Base-by-base conservation (phyloP, 2,329 filamentous ascomycete genomes). In the Colletotrichum cuscutae region DNA sequence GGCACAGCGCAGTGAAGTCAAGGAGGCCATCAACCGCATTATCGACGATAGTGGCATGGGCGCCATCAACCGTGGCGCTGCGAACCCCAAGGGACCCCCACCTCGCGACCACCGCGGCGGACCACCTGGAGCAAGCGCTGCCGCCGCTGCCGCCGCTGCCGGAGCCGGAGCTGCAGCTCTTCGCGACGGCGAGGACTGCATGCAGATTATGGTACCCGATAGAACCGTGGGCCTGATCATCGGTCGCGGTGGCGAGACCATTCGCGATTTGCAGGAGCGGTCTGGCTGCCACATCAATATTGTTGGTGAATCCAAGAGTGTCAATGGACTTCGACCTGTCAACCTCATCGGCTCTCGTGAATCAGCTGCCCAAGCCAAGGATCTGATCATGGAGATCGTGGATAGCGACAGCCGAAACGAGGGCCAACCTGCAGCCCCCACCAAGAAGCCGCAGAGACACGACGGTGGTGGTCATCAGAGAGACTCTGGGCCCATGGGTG, bases 241-340 rank as follows among this genome's bases (percentile, higher is more conserved):
- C 79, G 95, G 95, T n/a, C 93, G 95, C 76, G 94, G 94, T 53
- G 95, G 95, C 72, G 95, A 98, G 84, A 98, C 95, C 1, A 98
- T 98, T 78, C 92, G 95, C 79, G 95, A 98, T 80, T 87, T 98
- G 28, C 95, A 98, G 83, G 95, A 98, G 81, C 89, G 94, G 74
- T 97, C 94, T 78, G 94, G 94, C n/a, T 98, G 95, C 81, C 95
- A 98, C 82, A 95, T 98, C 81, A 98, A 98, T 82, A 98, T 98
- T 79, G 94, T 97, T 53, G 94, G 94, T 78, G 95, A 98, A 84
- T 94, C 94, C 76, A 97, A 97, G 87, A 97, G 94, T 80, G 90
- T 97, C 76, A 97, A 97, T 79, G 95, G 95, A 57, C 87, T 97
- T 74, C 91, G 95, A 63, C 95, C 95, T 32, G 95, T 98, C 75